Percentiles rank a stretch among this genome's conserved stretches.
Conservation (phyloP, 371 early-diverging fungal species). For the Mortierella sp. region DNA sequence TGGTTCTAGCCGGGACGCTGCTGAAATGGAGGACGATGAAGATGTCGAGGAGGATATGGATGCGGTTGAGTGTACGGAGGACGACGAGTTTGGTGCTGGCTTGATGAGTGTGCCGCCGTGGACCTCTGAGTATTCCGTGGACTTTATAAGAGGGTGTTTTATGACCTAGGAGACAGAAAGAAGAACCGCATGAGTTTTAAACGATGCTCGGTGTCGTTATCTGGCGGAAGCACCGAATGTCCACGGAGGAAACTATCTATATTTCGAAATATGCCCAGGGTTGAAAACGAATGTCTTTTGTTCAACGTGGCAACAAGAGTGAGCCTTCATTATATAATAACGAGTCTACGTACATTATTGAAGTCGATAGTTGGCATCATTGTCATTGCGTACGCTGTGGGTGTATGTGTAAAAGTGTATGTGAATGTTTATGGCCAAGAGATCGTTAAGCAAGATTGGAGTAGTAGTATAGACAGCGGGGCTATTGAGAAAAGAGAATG, state of each 20-base stretch:
- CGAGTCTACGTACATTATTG: slow-evolving; percentile 33
- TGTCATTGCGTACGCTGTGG: too few species aligned
- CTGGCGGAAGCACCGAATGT: too few species aligned
- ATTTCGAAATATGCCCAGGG: too few species aligned
- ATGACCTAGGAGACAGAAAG: slow-evolving; percentile 22
- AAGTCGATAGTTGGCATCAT: slow-evolving; percentile 53
- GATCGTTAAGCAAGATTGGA: too few species aligned
- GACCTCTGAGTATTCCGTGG: slow-evolving; percentile 51
- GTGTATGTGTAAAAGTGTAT: not conserved
- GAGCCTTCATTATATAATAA: not conserved
- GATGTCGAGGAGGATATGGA: slow-evolving; percentile 32
- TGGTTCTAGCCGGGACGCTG: slow-evolving; percentile 21
- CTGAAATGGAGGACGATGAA: slow-evolving; percentile 5
- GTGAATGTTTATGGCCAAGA: not conserved
- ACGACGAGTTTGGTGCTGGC: slow-evolving; percentile 17
- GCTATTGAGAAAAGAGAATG: too few species aligned
- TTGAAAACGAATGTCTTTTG: too few species aligned
- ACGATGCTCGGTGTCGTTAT: too few species aligned
- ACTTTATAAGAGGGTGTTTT: slow-evolving; percentile 53
- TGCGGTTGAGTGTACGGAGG: slow-evolving; percentile 37
- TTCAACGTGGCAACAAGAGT: too few species aligned
- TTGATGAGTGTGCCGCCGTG: slow-evolving; percentile 47
- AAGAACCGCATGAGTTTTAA: not conserved
- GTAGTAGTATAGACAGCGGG: too few species aligned
- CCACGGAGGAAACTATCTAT: too few species aligned